Evolutionary conservation across 352 stramenopile species (phyloP).

Genomic region (Pythium phragmiticola): DNA sequence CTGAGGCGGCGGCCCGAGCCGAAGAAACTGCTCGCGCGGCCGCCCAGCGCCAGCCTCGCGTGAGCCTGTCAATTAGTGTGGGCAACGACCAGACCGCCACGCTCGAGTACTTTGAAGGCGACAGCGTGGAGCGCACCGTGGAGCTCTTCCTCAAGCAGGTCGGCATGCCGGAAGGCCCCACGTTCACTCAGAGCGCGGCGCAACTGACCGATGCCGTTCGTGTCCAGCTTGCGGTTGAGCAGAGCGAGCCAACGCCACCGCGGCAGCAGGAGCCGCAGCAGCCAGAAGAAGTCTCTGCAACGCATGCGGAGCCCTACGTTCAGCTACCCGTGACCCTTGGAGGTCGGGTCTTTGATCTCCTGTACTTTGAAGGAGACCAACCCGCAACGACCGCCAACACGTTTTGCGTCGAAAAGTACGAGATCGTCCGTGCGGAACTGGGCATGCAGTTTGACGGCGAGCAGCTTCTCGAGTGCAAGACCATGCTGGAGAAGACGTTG

Average conservation of each 20-base stretch:
- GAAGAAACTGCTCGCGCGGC: slow-evolving; percentile 9
- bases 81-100: slow-evolving; percentile 44
- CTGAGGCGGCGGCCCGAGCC: slow-evolving; percentile 14
- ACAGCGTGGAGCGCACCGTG: slow-evolving; percentile 64
- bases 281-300: slow-evolving; percentile 8
- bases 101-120: slow-evolving; percentile 72
- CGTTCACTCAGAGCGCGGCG: slow-evolving; percentile 41
- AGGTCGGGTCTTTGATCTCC: slow-evolving; percentile 51
- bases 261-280: slow-evolving; percentile 15
- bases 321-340: slow-evolving; percentile 62
- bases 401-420: slow-evolving; percentile 75
- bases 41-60: slow-evolving; percentile 31
- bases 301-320: slow-evolving; percentile 33
- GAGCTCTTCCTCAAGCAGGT: slow-evolving; percentile 59
- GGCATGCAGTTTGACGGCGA: slow-evolving; percentile 56
- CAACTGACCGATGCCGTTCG: slow-evolving; percentile 45
- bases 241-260: neutral
- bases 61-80: slow-evolving; percentile 51
- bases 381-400: slow-evolving; percentile 50
- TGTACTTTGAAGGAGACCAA: slow-evolving; percentile 68
- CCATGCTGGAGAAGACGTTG: slow-evolving; percentile 47
- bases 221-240: slow-evolving; percentile 24
- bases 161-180: slow-evolving; percentile 41
- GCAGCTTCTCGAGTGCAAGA: slow-evolving; percentile 61
- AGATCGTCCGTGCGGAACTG: slow-evolving; percentile 48